phyloP scores from a whole-genome alignment of 2,329 filamentous ascomycete species.

The Dryadomyces quercivorus region DNA sequence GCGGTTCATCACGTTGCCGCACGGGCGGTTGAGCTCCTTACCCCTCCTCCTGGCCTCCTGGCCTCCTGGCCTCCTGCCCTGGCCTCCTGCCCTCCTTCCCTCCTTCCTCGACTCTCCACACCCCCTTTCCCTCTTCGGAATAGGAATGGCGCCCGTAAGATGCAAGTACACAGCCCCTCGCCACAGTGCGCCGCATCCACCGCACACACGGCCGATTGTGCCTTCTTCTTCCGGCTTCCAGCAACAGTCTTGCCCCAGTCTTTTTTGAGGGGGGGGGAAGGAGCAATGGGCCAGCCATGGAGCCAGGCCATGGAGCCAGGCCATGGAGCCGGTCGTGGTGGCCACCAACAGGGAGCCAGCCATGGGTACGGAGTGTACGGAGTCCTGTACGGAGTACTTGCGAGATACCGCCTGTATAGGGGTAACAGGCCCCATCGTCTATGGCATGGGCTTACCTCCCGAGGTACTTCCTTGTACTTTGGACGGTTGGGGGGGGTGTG shows the following conservation, averaged over 20 bases:
- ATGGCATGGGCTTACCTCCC: too few species aligned
- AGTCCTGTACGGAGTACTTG: not conserved
- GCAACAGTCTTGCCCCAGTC: not conserved
- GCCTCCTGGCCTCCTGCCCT: not conserved
- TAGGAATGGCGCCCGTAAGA: not conserved
- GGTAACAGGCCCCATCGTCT: too few species aligned
- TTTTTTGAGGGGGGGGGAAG: not conserved
- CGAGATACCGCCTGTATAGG: not conserved
- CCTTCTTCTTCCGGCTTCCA: conserved; percentile 1
- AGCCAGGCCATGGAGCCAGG: too few species aligned
- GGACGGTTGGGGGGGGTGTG: not conserved
- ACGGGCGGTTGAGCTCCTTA: not conserved
- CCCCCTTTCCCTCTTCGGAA: conserved; percentile 1
- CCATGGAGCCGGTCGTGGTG: too few species aligned
- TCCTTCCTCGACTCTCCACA: too few species aligned
- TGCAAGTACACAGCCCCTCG: not conserved
- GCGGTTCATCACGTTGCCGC: not conserved
- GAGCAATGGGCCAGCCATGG: not conserved
- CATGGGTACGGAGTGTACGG: not conserved
- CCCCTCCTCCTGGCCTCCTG: not conserved
- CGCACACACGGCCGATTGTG: not conserved
- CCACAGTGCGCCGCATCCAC: not conserved
- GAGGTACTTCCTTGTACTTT: not conserved
- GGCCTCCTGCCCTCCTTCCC: not conserved
- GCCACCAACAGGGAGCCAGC: not conserved